phyloP scores from a whole-genome alignment of 2,329 filamentous ascomycete species.

The Aspergillus cejpii region DNA sequence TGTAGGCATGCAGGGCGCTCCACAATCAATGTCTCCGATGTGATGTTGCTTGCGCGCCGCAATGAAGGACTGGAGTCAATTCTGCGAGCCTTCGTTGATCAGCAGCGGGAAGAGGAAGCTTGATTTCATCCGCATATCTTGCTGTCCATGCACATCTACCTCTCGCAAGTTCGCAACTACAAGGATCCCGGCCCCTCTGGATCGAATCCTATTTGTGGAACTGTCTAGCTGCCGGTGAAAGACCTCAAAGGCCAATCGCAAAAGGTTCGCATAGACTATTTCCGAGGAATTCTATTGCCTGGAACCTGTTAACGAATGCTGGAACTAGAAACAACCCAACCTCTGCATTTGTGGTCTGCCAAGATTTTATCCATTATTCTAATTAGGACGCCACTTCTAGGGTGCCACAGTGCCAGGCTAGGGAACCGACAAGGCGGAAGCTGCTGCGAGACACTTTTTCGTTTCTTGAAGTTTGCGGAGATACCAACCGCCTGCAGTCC shows the following conservation, averaged over 20 bases:
- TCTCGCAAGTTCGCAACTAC: background rate
- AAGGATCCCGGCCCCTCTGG: background rate
- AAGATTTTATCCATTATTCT: background rate
- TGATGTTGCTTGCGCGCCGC: conserved; percentile 75
- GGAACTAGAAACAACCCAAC: background rate
- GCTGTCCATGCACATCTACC: background rate
- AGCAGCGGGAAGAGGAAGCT: conserved; percentile 22
- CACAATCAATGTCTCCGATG: conserved; percentile 77
- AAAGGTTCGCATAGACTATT: background rate
- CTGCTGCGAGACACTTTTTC: too few relatives aligned
- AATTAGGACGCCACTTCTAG: background rate
- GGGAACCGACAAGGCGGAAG: too few relatives aligned
- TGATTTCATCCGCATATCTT: conserved; percentile 9
- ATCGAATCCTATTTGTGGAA: background rate
- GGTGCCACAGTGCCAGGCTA: too few relatives aligned
- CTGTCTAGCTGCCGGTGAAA: background rate
- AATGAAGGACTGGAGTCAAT: conserved; percentile 79
- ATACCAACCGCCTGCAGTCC: too few relatives aligned
- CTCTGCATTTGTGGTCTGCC: background rate
- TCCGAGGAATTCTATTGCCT: background rate
- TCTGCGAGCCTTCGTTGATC: conserved; percentile 45
- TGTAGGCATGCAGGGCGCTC: conserved; percentile 70
- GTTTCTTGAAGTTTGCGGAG: too few relatives aligned
- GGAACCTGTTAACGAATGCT: background rate
- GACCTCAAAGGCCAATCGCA: background rate